Base-by-base conservation (phyloP, 768 basidiomycete genomes). In the Ephemerocybe angulata region DNA sequence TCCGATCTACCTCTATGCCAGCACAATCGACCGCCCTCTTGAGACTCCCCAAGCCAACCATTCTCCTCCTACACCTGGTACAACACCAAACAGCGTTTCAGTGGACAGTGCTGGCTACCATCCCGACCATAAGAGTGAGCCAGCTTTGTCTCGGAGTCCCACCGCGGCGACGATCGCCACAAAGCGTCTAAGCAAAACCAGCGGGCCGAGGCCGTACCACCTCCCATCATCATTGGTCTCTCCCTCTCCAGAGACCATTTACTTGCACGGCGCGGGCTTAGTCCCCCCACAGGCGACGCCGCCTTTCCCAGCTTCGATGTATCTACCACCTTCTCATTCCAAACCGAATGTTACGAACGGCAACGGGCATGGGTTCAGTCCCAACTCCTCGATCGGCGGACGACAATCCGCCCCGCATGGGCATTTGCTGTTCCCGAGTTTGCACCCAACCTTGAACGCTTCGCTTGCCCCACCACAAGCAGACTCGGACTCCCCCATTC, bases 1-100 rank as follows among this genome's bases (percentile, higher is more conserved):
- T 2, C 71, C 74, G 1, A 69, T 76, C 40, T 67, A 71, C 35
- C 54, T 73, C 2, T 53, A 60, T 10, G 70, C 72, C 44, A 68
- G 58, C 49, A 75, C 63, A 61, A 70, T 37, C 64, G 67, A 60
- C 52, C 68, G 47, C 63, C 65, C 41, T 41, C 35, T 58, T 19
- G 53, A 49, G 6, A 31, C 50, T 22, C 22, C 55, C n/a, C 31
- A 49, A n/a, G 50, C 31, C 3, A 29, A 38, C 50, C 52, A 30
- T 52, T 46, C 12, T 41, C 38, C 38, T 6, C 6, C 7, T 19
- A 8, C 33, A 8, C n/a, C n/a, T n/a, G n/a, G n/a, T n/a, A n/a
- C n/a, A n/a, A n/a, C n/a, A n/a, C n/a, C n/a, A n/a, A n/a, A n/a
- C n/a, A n/a, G n/a, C n/a, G n/a, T n/a, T n/a, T n/a, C n/a, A n/a